Evolutionary conservation across 2,329 filamentous ascomycete species (phyloP).

Genomic region (Waltergamsia citrina): DNA sequence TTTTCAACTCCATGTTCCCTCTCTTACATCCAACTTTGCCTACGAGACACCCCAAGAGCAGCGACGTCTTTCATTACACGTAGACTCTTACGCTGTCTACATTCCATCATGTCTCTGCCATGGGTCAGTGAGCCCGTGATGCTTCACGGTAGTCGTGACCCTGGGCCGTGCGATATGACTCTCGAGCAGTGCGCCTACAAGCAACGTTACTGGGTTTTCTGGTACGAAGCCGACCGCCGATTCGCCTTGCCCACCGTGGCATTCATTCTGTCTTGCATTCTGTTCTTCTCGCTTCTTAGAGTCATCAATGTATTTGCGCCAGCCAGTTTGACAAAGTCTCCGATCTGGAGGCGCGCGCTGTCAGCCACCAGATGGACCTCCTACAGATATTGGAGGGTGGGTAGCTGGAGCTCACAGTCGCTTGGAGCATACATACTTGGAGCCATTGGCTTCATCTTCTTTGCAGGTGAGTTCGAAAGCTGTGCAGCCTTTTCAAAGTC

Average conservation of each 20-base stretch:
- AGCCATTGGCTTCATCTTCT: slow-evolving; percentile 30
- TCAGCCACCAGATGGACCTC: slow-evolving; percentile 2
- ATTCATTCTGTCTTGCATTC: slow-evolving; percentile 39
- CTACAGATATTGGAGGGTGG: slow-evolving; percentile 12
- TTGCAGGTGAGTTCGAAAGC: slow-evolving; percentile 26
- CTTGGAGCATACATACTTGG: slow-evolving; percentile 32
- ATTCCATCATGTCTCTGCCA: slow-evolving; percentile 3
- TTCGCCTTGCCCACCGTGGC: slow-evolving; percentile 42
- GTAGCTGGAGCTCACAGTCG: slow-evolving; percentile 30
- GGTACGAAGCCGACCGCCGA: slow-evolving; percentile 39
- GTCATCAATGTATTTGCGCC: slow-evolving; percentile 26
- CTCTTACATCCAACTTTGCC: too few relatives aligned
- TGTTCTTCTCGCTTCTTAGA: slow-evolving; percentile 29
- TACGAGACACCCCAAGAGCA: too few relatives aligned
- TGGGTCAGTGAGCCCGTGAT: slow-evolving; percentile 31
- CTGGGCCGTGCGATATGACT: slow-evolving; percentile 23
- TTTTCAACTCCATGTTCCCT: too few relatives aligned
- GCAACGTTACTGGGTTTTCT: slow-evolving; percentile 35
- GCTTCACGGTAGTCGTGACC: slow-evolving; percentile 26
- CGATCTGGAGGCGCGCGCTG: not conserved
- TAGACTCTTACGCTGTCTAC: too few relatives aligned
- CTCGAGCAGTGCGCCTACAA: slow-evolving; percentile 35
- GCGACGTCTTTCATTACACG: too few relatives aligned
- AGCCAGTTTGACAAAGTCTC: not conserved
- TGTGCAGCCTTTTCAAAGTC: not conserved